phyloP scores from a whole-genome alignment of 768 basidiomycete species.

The Termitomyces sp. region DNA sequence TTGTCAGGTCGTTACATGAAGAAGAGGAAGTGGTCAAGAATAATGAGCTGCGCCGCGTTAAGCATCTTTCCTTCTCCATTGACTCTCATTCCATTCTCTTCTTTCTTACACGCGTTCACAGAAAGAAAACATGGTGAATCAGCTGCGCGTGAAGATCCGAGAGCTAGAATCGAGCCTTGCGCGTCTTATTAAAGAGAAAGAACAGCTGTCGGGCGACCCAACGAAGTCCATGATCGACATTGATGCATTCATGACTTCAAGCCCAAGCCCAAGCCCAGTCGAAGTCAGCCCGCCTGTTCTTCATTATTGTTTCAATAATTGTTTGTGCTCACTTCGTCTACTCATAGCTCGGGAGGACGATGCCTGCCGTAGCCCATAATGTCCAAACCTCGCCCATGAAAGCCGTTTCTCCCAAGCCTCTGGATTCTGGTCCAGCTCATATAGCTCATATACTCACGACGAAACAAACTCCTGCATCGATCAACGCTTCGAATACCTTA shows the following conservation, averaged over 20 bases:
- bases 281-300: not conserved
- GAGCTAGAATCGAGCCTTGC: conserved; percentile 44
- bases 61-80: conserved; percentile 4
- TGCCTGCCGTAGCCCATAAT: not conserved
- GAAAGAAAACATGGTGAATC: conserved; percentile 36
- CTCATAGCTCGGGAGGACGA: not conserved
- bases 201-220: conserved; percentile 18
- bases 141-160: conserved; percentile 37
- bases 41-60: conserved; percentile 49
- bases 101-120: not conserved
- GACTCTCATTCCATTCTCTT: not conserved
- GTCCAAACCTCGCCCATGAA: not conserved
- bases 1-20: conserved; percentile 25
- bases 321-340: not conserved
- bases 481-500: not conserved
- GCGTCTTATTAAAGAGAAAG: conserved; percentile 35
- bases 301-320: not conserved
- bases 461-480: not conserved
- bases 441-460: not conserved
- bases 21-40: conserved; percentile 22
- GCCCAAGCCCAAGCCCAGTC: conserved; percentile 16
- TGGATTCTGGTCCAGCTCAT: not conserved
- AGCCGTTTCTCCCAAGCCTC: not conserved
- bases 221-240: conserved; percentile 36
- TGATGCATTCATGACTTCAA: conserved; percentile 33